phyloP scores from a whole-genome alignment of 805 yeast genomes.

The Wickerhamomyces sydowiorum region DNA sequence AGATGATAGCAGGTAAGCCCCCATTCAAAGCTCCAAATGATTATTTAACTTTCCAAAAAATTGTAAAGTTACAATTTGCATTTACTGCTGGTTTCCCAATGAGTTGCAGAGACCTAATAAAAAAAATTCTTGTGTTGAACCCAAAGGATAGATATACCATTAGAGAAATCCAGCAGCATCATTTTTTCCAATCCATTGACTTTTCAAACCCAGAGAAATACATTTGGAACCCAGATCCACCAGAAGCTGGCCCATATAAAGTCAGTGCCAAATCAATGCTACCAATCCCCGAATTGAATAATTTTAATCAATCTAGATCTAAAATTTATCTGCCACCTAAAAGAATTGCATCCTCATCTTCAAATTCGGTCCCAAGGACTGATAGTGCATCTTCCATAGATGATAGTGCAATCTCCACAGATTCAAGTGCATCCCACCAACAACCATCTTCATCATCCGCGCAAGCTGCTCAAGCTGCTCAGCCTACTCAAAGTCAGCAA shows the following conservation, averaged over 20 bases:
- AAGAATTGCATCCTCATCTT: slow-evolving; percentile 18
- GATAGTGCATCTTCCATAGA: slow-evolving; percentile 21
- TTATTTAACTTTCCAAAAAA: slow-evolving; percentile 75
- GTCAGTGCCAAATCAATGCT: slow-evolving; percentile 75
- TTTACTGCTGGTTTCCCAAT: slow-evolving; percentile 82
- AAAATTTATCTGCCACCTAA: slow-evolving; percentile 14
- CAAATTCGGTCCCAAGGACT: slow-evolving; percentile 13
- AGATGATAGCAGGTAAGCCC: slow-evolving; percentile 91
- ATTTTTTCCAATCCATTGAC: slow-evolving; percentile 51
- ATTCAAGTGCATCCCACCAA: slow-evolving; percentile 9
- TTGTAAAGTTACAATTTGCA: slow-evolving; percentile 74
- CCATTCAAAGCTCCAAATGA: slow-evolving; percentile 84
- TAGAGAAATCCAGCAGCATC: slow-evolving; percentile 53
- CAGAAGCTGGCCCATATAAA: slow-evolving; percentile 66
- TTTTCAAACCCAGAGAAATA: slow-evolving; percentile 42
- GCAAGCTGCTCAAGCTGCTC: no score
- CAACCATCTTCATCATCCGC: slow-evolving; percentile 4
- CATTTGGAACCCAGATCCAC: slow-evolving; percentile 57
- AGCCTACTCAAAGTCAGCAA: slow-evolving; percentile 20
- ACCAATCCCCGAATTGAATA: slow-evolving; percentile 53
- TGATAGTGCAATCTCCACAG: slow-evolving; percentile 17
- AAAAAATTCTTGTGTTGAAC: slow-evolving; percentile 56
- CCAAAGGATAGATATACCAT: slow-evolving; percentile 61
- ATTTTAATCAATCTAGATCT: slow-evolving; percentile 16
- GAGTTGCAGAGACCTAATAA: slow-evolving; percentile 65